These are phyloP conservation scores for Candida qinlingensis DNA, from an alignment of 805 yeast genomes.

Conservation along the genomic window DNA sequence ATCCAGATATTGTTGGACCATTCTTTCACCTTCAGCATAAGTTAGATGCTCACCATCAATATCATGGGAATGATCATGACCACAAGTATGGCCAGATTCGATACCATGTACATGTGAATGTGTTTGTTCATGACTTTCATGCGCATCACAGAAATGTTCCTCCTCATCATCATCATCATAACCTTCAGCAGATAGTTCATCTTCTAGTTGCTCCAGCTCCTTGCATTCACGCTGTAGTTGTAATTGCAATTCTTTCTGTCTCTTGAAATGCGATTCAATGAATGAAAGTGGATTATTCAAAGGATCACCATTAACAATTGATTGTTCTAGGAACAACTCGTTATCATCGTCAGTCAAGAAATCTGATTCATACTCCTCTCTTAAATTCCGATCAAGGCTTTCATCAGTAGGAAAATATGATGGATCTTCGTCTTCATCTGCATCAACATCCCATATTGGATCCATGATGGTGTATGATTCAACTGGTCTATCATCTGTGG, in stretches of 20 bases:
- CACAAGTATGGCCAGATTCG: too few species aligned
- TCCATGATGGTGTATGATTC: slow-evolving; percentile 1
- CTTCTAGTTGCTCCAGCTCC: slow-evolving; percentile 4
- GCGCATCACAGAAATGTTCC: not conserved
- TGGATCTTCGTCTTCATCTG: slow-evolving; percentile 9
- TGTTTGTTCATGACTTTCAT: not conserved
- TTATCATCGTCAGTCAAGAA: slow-evolving; percentile 12
- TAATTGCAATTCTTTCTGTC: slow-evolving; percentile 1
- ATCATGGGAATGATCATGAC: not conserved
- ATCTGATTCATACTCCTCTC: slow-evolving; percentile 6
- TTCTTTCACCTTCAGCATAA: slow-evolving; percentile 24
- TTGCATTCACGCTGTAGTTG: slow-evolving; percentile 6
- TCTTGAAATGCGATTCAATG: slow-evolving; percentile 2
- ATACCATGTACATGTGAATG: not conserved
- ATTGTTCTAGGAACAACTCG: not conserved
- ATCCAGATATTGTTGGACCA: slow-evolving; percentile 12
- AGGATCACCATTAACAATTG: not conserved
- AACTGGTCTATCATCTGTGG: not conserved
- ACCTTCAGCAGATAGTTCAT: slow-evolving; percentile 2
- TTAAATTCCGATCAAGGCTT: not conserved
- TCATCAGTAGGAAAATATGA: slow-evolving; percentile 2
- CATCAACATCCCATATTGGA: slow-evolving; percentile 13
- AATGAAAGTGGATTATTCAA: not conserved
- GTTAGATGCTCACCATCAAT: slow-evolving; percentile 26
- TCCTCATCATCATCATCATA: not conserved